Evolutionary conservation across 1,284 basidiomycete species (phyloP), one percentile per base, ranked within the genome.

Genomic region (Coriolopsis trogii): DNA sequence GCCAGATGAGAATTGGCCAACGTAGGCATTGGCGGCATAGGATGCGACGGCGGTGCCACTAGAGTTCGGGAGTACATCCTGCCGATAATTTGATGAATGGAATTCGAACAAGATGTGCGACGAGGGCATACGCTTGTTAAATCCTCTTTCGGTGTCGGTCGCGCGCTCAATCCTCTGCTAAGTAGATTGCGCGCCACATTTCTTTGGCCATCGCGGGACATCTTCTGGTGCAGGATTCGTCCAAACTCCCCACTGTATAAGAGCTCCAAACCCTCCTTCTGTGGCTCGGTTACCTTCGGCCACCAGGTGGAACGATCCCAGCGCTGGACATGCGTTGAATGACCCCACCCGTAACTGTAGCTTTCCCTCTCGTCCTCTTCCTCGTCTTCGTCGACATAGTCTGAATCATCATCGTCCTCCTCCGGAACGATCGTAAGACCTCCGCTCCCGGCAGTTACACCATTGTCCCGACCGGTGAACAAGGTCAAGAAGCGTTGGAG

Each of bases 1-100:
- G n/a, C 89, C 89, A 60, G 78, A 76, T 13, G 93, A 95, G 70
- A 89, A 98, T 68, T 98, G 95, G 0, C 93, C 97, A 10, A 89
- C 92, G 67, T 99, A 99, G 28, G 95, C 87, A 51, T 94, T 92
- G 12, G 85, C 75, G 3, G 80, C 78, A 63, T 95, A 95, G 30
- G 78, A 76, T 1, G 93, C 92, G 0, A 98, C 95, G 10, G 93
- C 83, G 1, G 91, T 91, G 3, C 96, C 96, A 57, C 83, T 80
- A 3, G 89, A 84, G 64, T 97, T 98, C 0, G 95, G 96, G 9
- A 97, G 73, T 20, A 91, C 74, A 38, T 82, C 77, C 89, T 93
- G 60, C 7, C 46, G 43, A 30, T 49, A 7, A 21, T 16, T 52
- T 50, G 41, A 34, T 31, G 24, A 30, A 34, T 12, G 28, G 24